phyloP scores from a whole-genome alignment of 140 eudicot genomes.

The Flaveria floridana region DNA sequence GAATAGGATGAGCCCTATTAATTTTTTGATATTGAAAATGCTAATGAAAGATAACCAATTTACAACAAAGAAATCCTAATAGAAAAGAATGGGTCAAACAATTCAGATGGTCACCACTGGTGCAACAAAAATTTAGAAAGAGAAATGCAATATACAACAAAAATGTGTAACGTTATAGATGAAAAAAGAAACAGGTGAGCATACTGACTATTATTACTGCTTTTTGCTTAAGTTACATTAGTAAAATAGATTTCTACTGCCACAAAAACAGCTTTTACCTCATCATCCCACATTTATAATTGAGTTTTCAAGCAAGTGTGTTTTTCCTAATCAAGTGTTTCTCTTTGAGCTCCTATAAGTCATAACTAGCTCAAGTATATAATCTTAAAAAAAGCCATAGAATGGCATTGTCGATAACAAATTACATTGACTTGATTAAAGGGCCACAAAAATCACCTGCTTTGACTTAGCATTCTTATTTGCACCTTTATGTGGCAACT shows the following conservation, averaged over 20 bases:
- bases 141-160: neutral
- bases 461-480: neutral
- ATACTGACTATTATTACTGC: neutral
- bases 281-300: neutral
- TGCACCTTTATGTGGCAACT: slow-evolving; percentile 18
- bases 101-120: neutral
- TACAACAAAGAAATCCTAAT: neutral
- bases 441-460: neutral
- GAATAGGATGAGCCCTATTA: slow-evolving; percentile 9
- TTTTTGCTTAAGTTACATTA: neutral
- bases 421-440: neutral
- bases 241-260: neutral
- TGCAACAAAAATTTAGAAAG: neutral
- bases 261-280: slow-evolving; percentile 1
- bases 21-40: neutral
- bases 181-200: neutral
- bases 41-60: neutral
- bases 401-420: slow-evolving; percentile 1
- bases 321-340: neutral
- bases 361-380: neutral
- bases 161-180: neutral
- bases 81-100: neutral
- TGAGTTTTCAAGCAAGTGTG: neutral
- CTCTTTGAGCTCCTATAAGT: neutral
- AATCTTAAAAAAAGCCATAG: neutral